Percentiles rank a stretch among this genome's conserved stretches.
phyloP scores from a whole-genome alignment of 306 rosid species.

The Lagenaria siceraria region DNA sequence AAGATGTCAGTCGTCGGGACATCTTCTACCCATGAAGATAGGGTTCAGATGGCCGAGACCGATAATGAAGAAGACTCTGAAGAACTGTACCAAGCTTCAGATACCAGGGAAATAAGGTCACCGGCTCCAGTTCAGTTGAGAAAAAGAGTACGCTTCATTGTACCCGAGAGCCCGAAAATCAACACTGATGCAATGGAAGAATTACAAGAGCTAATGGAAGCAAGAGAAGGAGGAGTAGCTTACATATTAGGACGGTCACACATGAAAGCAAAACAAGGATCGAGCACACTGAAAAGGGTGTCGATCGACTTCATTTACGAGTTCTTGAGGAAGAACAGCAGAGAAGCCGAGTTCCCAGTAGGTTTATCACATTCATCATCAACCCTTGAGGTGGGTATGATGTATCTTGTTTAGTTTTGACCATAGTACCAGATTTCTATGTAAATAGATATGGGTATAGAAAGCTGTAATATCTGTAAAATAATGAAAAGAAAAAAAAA shows the following conservation, averaged over 20 bases:
- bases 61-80: neutral
- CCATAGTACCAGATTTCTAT: neutral
- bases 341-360: slow-evolving; percentile 41
- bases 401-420: slow-evolving; percentile 40
- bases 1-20: slow-evolving; percentile 63
- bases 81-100: slow-evolving; percentile 22
- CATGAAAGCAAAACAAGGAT: slow-evolving; percentile 77
- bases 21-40: slow-evolving; percentile 31
- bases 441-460: slow-evolving; percentile 5
- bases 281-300: slow-evolving; percentile 47
- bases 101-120: slow-evolving; percentile 46
- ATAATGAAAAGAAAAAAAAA: neutral
- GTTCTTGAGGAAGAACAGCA: slow-evolving; percentile 72
- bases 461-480: neutral
- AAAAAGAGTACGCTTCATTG: slow-evolving; percentile 65
- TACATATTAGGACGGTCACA: slow-evolving; percentile 68
- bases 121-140: slow-evolving; percentile 24
- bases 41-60: slow-evolving; percentile 33
- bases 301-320: slow-evolving; percentile 64
- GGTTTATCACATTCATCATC: slow-evolving; percentile 65
- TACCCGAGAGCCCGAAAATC: slow-evolving; percentile 71
- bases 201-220: slow-evolving; percentile 63
- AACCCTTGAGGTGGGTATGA: slow-evolving; percentile 86
- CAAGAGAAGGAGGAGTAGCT: slow-evolving; percentile 71
- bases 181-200: slow-evolving; percentile 36